Conservation (phyloP, 2,329 filamentous ascomycete species). For the Aspergillus sp. region DNA sequence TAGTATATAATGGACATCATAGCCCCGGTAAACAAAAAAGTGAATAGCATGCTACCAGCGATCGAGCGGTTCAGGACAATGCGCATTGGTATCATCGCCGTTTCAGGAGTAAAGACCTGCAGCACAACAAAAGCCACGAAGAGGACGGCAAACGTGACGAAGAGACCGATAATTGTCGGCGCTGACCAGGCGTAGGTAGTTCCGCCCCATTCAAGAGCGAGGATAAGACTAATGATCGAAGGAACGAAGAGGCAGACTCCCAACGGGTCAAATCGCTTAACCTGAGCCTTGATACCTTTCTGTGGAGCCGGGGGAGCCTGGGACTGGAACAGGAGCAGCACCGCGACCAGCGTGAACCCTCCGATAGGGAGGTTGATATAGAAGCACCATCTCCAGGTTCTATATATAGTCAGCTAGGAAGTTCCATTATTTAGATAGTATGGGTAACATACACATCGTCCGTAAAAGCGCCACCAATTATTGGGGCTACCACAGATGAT, state of each 20-base stretch:
- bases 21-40: not conserved
- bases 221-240: conserved; percentile 11
- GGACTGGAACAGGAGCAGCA: conserved; percentile 1
- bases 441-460: not conserved
- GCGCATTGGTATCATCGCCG: conserved; percentile 8
- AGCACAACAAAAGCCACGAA: conserved; percentile 6
- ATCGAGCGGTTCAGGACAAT: conserved; percentile 10
- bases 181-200: conserved; percentile 11
- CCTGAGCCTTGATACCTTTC: not conserved
- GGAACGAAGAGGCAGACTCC: conserved; percentile 6
- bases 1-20: not conserved
- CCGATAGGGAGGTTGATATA: conserved; percentile 15
- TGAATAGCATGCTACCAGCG: not conserved
- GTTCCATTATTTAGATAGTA: no score
- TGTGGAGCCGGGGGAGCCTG: not conserved
- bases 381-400: conserved; percentile 15
- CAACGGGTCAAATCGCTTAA: conserved; percentile 3
- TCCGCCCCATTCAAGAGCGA: conserved; percentile 18
- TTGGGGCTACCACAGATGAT: not conserved
- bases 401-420: not conserved
- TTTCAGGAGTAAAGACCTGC: not conserved
- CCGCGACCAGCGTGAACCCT: not conserved
- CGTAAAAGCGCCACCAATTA: conserved; percentile 8
- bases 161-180: conserved; percentile 7
- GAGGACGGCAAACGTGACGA: conserved; percentile 9